Conservation (phyloP, 108 stramenopile species). For the Poteriospumella lacustris region DNA sequence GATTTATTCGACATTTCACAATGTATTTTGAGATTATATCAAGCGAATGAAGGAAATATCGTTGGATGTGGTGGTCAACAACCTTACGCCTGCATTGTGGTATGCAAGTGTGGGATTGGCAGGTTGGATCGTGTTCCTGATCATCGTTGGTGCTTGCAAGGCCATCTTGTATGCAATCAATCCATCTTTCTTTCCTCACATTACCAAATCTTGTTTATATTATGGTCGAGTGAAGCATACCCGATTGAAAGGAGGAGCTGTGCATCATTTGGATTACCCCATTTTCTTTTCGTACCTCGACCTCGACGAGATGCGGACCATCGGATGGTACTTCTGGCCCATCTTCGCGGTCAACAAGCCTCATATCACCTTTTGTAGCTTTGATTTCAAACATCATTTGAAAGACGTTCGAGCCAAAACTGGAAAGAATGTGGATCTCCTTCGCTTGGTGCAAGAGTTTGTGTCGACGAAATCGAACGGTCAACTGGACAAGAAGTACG, state of each 20-base stretch:
- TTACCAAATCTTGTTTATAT: neutral
- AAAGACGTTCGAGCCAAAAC: neutral
- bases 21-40: no score
- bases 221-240: neutral
- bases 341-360: neutral
- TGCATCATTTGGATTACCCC: conserved; percentile 56
- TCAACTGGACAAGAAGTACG: neutral
- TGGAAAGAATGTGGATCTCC: neutral
- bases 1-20: no score
- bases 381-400: neutral
- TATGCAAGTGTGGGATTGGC: no score
- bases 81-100: no score
- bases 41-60: no score
- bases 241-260: neutral
- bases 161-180: no score
- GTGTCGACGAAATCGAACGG: neutral
- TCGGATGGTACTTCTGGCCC: neutral
- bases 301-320: conserved; percentile 56
- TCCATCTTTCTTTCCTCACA: no score
- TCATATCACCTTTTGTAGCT: neutral
- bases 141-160: no score
- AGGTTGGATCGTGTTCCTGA: no score
- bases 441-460: no score
- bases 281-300: conserved; percentile 73
- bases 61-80: no score